Evolutionary conservation across 1,139 yeast species (phyloP).

Genomic region (Candida labiduridarum): DNA sequence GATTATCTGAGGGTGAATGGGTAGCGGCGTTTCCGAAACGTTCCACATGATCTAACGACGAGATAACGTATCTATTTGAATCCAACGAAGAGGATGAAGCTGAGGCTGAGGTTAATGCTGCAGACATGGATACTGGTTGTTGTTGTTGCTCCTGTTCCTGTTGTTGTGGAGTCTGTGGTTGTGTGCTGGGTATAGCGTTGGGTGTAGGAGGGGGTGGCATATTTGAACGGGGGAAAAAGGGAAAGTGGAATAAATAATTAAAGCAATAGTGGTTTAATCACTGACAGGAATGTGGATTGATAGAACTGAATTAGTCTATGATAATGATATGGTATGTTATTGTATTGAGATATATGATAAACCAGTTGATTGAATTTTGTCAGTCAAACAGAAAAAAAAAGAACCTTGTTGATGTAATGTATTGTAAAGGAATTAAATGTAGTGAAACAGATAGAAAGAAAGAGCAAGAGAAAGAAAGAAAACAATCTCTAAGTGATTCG

Average conservation of each 20-base stretch:
- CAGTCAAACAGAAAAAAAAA: too few species aligned
- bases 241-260: background rate
- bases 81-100: background rate
- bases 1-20: slow-evolving; percentile 7
- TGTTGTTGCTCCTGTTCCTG: background rate
- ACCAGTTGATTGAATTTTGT: too few species aligned
- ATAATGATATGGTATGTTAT: too few species aligned
- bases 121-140: background rate
- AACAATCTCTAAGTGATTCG: too few species aligned
- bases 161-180: background rate
- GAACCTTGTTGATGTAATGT: too few species aligned
- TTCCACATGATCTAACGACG: slow-evolving; percentile 8
- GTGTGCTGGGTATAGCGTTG: background rate
- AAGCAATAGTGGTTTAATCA: background rate
- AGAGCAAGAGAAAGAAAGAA: too few species aligned
- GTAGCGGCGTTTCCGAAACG: slow-evolving; percentile 13
- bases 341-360: too few species aligned
- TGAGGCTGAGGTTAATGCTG: background rate
- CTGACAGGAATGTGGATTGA: too few species aligned
- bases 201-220: slow-evolving; percentile 9
- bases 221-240: background rate
- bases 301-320: too few species aligned
- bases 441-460: too few species aligned
- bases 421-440: too few species aligned
- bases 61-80: background rate